phyloP scores from a whole-genome alignment of 2,329 filamentous ascomycete genomes.

The Talaromyces sp. region DNA sequence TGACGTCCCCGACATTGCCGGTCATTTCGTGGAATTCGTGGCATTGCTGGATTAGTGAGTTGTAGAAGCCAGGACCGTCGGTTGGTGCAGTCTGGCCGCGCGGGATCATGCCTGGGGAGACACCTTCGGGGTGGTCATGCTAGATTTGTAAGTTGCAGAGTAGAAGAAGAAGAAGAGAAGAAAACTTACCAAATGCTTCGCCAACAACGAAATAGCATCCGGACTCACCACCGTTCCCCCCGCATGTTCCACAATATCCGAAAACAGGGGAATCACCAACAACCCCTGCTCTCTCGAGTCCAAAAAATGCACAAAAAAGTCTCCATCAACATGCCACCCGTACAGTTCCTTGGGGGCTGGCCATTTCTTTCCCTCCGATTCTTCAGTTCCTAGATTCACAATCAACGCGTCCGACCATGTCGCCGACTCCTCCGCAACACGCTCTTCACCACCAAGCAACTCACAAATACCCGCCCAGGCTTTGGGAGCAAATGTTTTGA shows the following conservation, averaged over 20 bases:
- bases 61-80: conserved; percentile 30
- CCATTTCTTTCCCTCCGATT: conserved; percentile 44
- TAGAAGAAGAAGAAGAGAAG: not conserved
- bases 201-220: conserved; percentile 53
- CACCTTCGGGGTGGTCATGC: conserved; percentile 59
- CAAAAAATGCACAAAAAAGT: conserved; percentile 68
- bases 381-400: conserved; percentile 60
- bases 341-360: conserved; percentile 49
- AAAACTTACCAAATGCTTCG: conserved; percentile 45
- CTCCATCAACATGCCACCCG: conserved; percentile 66
- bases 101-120: conserved; percentile 61
- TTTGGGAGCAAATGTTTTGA: conserved; percentile 55
- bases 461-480: conserved; percentile 64
- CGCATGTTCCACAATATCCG: conserved; percentile 55
- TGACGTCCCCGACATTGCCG: conserved; percentile 50
- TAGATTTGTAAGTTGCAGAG: conserved; percentile 4
- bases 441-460: conserved; percentile 59
- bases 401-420: conserved; percentile 65
- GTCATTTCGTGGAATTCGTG: conserved; percentile 48
- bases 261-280: conserved; percentile 64
- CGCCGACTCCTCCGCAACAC: conserved; percentile 44
- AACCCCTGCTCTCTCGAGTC: conserved; percentile 66
- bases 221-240: conserved; percentile 64
- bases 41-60: conserved; percentile 32
- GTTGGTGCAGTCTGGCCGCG: conserved; percentile 36